These are phyloP conservation scores for Penicillium arizonense DNA, from an alignment of 495 filamentous ascomycete species.

Conservation along the genomic window DNA sequence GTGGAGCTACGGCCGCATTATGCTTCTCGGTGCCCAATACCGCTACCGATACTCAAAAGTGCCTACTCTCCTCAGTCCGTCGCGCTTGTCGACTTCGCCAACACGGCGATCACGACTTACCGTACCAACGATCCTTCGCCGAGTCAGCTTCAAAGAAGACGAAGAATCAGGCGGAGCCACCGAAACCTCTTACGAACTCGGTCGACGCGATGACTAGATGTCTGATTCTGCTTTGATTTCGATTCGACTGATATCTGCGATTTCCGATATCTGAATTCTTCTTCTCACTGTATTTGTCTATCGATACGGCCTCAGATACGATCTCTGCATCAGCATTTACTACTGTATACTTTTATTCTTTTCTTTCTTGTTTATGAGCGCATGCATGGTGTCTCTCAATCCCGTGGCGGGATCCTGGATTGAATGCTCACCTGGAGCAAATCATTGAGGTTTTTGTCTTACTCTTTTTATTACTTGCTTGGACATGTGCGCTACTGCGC, in stretches of 20 bases:
- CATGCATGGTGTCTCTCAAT: conserved; percentile 29
- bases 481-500: conserved; percentile 1
- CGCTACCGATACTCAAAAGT: conserved; percentile 44
- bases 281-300: conserved; percentile 21
- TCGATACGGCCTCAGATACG: conserved; percentile 25
- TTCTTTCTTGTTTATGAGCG: conserved; percentile 22
- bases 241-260: background rate
- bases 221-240: background rate
- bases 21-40: conserved; percentile 45
- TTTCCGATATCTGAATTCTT: background rate
- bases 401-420: conserved; percentile 26
- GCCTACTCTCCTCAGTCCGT: conserved; percentile 24
- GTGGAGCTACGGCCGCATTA: conserved; percentile 51
- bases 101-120: conserved; percentile 32
- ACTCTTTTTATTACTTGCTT: background rate
- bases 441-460: conserved; percentile 11
- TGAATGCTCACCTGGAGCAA: conserved; percentile 24
- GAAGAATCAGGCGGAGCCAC: conserved; percentile 35
- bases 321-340: conserved; percentile 29
- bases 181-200: conserved; percentile 45
- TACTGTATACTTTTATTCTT: conserved; percentile 21
- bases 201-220: conserved; percentile 38
- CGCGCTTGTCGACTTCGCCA: conserved; percentile 33
- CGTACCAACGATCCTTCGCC: conserved; percentile 40
- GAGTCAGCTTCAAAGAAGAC: conserved; percentile 47